These are phyloP conservation scores for Suhomyces wounanorum DNA, from an alignment of 1,139 yeast species.

Conservation along the genomic window DNA sequence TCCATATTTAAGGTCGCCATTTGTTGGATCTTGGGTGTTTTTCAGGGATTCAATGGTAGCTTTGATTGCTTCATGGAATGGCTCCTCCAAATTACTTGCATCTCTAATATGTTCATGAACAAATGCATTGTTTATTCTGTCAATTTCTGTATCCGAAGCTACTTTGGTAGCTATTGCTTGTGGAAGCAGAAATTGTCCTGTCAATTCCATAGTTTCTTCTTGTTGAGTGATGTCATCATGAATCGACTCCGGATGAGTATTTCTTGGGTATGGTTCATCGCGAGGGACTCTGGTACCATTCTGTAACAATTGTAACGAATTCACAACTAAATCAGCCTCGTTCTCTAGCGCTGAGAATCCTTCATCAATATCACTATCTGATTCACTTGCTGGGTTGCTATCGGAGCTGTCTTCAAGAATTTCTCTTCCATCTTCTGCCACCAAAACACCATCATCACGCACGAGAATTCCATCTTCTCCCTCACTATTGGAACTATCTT, in stretches of 20 bases:
- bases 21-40: background rate
- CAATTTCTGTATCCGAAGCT: background rate
- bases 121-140: background rate
- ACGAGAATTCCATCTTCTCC: background rate
- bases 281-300: background rate
- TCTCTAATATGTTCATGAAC: background rate
- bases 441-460: background rate
- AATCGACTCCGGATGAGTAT: background rate
- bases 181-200: background rate
- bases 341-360: conserved; percentile 6
- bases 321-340: conserved; percentile 9
- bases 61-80: background rate
- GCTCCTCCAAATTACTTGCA: background rate
- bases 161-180: background rate
- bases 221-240: background rate
- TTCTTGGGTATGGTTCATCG: background rate
- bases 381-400: background rate
- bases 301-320: conserved; percentile 1
- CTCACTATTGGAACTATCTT: conserved; percentile 18
- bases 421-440: conserved; percentile 1
- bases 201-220: conserved; percentile 4
- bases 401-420: conserved; percentile 2
- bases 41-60: background rate
- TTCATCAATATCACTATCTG: conserved; percentile 7
- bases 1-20: background rate